Evolutionary conservation across 1,284 basidiomycete genomes (phyloP).

Genomic region (Wolfiporia cocos): DNA sequence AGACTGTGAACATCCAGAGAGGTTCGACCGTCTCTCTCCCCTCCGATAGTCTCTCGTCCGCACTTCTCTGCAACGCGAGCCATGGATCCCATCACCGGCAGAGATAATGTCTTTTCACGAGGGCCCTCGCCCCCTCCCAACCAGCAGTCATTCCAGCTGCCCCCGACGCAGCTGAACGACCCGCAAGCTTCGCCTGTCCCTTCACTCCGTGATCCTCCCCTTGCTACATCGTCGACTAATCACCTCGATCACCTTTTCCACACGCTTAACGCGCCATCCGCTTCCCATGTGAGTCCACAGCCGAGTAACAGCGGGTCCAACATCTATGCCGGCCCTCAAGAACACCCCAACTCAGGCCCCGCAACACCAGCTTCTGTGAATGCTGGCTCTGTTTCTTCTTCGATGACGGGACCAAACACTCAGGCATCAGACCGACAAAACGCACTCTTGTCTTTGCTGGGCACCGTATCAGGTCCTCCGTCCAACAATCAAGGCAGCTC

Average conservation of each 20-base stretch:
- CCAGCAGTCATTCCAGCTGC: slow-evolving; percentile 28
- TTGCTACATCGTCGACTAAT: slow-evolving; percentile 31
- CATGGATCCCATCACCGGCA: slow-evolving; percentile 29
- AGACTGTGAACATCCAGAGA: slow-evolving; percentile 7
- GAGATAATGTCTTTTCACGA: slow-evolving; percentile 53
- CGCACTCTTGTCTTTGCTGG: slow-evolving; percentile 63
- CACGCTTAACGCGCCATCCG: slow-evolving; percentile 35
- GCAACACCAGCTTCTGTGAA: slow-evolving; percentile 46
- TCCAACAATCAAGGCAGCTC: slow-evolving; percentile 25
- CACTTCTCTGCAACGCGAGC: slow-evolving; percentile 10
- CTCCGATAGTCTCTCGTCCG: slow-evolving; percentile 13
- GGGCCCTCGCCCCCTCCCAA: slow-evolving; percentile 49
- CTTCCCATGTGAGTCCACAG: slow-evolving; percentile 28
- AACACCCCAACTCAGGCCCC: slow-evolving; percentile 42
- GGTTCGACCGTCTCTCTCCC: slow-evolving; percentile 21
- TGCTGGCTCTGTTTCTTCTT: slow-evolving; percentile 41
- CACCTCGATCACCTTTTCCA: slow-evolving; percentile 58
- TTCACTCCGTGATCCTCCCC: slow-evolving; percentile 27
- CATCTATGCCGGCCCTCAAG: slow-evolving; percentile 27
- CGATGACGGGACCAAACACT: slow-evolving; percentile 34
- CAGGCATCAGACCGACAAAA: slow-evolving; percentile 60
- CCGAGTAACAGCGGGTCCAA: slow-evolving; percentile 27
- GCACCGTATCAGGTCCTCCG: slow-evolving; percentile 34
- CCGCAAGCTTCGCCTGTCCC: slow-evolving; percentile 29
- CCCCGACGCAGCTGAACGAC: slow-evolving; percentile 22